Conservation (phyloP, 345 rosid species). For the Eucalyptus cladocalyx region DNA sequence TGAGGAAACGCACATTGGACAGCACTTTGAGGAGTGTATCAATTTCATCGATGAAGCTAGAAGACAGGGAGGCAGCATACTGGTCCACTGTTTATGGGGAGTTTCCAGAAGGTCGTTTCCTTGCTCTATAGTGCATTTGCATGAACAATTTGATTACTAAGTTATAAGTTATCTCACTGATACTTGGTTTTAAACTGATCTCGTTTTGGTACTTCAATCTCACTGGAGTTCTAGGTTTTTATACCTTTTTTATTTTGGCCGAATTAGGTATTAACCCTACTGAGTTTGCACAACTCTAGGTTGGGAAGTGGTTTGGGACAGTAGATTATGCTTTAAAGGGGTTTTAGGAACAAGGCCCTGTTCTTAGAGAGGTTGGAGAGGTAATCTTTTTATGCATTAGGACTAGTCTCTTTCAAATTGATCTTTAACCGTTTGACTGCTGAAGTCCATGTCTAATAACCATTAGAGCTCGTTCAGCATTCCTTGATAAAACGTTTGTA, state of each 20-base stretch:
- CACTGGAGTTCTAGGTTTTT: background rate
- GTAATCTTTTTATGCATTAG: background rate
- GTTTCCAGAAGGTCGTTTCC: constrained; percentile 57
- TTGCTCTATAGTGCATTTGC: background rate
- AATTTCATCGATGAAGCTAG: constrained; percentile 64
- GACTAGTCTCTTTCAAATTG: background rate
- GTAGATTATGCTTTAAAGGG: background rate
- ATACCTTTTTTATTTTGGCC: background rate
- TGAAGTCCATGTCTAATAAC: background rate
- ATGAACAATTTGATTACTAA: background rate
- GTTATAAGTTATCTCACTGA: background rate
- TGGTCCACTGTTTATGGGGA: constrained; percentile 79
- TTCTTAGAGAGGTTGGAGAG: background rate
- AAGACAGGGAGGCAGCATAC: constrained; percentile 50
- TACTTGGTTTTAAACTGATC: background rate
- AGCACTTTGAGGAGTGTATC: constrained; percentile 56
- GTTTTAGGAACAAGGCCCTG: background rate
- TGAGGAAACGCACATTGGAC: constrained; percentile 41
- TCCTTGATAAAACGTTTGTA: background rate
- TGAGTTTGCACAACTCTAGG: background rate
- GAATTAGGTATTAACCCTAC: background rate
- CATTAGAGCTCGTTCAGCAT: background rate
- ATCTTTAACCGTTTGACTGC: background rate
- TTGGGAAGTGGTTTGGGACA: background rate
- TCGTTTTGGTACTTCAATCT: background rate